Evolutionary conservation across 1,139 yeast species (phyloP).

Genomic region (Meyerozyma elateridarum): DNA sequence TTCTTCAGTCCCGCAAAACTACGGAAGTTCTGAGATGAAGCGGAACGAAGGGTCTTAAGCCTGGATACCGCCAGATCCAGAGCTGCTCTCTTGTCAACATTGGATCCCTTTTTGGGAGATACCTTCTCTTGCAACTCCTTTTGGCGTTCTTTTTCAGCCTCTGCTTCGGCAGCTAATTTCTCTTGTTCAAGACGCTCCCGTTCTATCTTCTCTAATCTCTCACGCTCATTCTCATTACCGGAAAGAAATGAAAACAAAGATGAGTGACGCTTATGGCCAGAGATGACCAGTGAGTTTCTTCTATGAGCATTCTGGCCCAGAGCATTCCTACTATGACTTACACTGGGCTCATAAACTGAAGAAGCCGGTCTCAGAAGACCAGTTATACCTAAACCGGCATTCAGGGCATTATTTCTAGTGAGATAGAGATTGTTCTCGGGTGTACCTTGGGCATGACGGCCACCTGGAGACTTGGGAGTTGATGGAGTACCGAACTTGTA

Average conservation of each 20-base stretch:
- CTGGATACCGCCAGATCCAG: slow-evolving; percentile 31
- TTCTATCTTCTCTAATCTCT: slow-evolving; percentile 5
- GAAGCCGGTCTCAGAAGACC: slow-evolving; percentile 36
- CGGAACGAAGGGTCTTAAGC: slow-evolving; percentile 38
- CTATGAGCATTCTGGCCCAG: slow-evolving; percentile 23
- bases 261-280: slow-evolving; percentile 33
- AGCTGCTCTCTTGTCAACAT: slow-evolving; percentile 30
- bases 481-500: slow-evolving; percentile 22
- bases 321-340: slow-evolving; percentile 25
- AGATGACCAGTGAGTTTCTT: slow-evolving; percentile 28
- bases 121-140: slow-evolving; percentile 5
- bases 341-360: slow-evolving; percentile 37
- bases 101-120: slow-evolving; percentile 7
- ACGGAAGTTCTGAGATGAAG: slow-evolving; percentile 42
- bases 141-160: slow-evolving; percentile 3
- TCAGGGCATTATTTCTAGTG: slow-evolving; percentile 25
- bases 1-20: slow-evolving; percentile 41
- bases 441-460: slow-evolving; percentile 11
- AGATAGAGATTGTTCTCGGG: slow-evolving; percentile 16
- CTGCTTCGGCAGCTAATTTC: background rate
- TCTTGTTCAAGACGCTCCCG: too few species aligned
- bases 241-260: slow-evolving; percentile 44
- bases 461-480: slow-evolving; percentile 1
- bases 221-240: slow-evolving; percentile 15
- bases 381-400: slow-evolving; percentile 15